Evolutionary conservation across 1,284 basidiomycete species (phyloP).

Genomic region (Cryptococcus depauperatus): DNA sequence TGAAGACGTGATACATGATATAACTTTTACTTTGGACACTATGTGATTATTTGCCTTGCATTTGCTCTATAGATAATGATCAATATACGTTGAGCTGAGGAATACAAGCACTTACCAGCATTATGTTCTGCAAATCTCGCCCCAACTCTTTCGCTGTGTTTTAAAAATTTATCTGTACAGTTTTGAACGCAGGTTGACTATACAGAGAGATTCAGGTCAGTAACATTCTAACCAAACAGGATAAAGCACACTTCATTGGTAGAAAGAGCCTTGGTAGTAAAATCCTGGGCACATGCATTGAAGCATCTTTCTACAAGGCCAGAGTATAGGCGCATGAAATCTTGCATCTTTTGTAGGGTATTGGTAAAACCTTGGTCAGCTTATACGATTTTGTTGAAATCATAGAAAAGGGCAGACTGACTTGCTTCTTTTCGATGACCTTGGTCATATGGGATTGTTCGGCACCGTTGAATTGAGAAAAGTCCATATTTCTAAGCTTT

Average conservation of each 20-base stretch:
- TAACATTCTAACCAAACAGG: background rate
- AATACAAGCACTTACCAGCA: conserved; percentile 56
- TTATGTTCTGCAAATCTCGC: conserved; percentile 85
- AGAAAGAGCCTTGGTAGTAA: conserved; percentile 86
- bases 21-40: too few relatives aligned
- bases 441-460: conserved; percentile 84
- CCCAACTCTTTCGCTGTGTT: conserved; percentile 90
- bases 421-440: conserved; percentile 89
- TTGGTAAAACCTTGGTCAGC: background rate
- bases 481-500: too few relatives aligned
- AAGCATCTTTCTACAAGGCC: conserved; percentile 94
- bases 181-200: conserved; percentile 54
- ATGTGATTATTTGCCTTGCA: too few relatives aligned
- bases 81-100: background rate
- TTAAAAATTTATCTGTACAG: conserved; percentile 87
- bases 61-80: background rate
- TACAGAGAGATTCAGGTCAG: background rate
- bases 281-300: conserved; percentile 89
- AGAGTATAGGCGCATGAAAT: conserved; percentile 94
- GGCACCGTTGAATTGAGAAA: conserved; percentile 70
- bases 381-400: background rate
- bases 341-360: conserved; percentile 74
- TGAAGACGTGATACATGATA: too few relatives aligned
- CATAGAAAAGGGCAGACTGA: conserved; percentile 45
- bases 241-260: conserved; percentile 75